Evolutionary conservation across 83 land plant species (phyloP).

Genomic region (Picea engelmannii): DNA sequence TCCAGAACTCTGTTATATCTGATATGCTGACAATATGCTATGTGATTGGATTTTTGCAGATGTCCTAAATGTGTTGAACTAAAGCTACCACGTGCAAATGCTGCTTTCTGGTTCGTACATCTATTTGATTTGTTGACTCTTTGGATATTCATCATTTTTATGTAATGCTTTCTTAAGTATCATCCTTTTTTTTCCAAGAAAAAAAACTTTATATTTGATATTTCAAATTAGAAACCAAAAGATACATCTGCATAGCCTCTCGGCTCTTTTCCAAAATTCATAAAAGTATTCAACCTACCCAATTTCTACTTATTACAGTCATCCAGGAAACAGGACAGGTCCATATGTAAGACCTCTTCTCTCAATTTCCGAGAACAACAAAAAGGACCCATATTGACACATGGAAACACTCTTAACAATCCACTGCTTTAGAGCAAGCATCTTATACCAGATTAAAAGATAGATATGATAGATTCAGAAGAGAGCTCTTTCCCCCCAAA

Average conservation of each 20-base stretch:
- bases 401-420: too few relatives aligned
- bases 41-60: constrained; percentile 30
- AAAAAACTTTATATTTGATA: neutral
- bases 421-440: too few relatives aligned
- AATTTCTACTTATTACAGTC: neutral
- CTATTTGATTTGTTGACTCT: neutral
- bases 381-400: too few relatives aligned
- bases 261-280: neutral
- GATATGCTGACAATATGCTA: constrained; percentile 3
- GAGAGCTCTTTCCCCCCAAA: too few relatives aligned
- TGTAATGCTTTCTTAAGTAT: neutral
- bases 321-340: too few relatives aligned
- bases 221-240: too few relatives aligned
- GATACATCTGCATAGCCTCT: neutral
- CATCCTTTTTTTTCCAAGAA: neutral
- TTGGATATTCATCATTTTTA: neutral
- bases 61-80: constrained; percentile 74
- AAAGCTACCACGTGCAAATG: constrained; percentile 67
- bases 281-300: neutral
- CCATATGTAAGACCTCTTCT: too few relatives aligned
- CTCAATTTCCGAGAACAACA: too few relatives aligned
- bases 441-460: too few relatives aligned
- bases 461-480: too few relatives aligned
- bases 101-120: constrained; percentile 70
- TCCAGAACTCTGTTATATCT: neutral